A percentile compares a stretch with the other conserved stretches of the same genome.
Conservation (phyloP, 495 filamentous ascomycete species). For the Penicillium psychrofluorescens region DNA sequence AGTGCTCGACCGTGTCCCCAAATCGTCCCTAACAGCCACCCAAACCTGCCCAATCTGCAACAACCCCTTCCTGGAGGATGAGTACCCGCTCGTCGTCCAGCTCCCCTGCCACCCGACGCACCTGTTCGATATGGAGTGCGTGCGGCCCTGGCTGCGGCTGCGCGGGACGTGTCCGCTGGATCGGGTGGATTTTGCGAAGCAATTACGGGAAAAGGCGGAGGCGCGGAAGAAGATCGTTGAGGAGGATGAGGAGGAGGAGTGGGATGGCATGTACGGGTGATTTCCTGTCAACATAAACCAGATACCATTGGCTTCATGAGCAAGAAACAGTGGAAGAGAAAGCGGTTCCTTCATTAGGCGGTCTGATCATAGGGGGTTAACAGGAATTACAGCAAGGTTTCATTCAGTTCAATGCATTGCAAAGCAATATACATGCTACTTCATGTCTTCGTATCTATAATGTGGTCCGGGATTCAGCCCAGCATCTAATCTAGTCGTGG, state of each 20-base stretch:
- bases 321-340: too few relatives aligned
- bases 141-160: conserved; percentile 84
- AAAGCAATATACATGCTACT: too few relatives aligned
- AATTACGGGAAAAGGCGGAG: conserved; percentile 56
- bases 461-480: neutral
- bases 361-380: too few relatives aligned
- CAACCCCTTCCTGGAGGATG: conserved; percentile 70
- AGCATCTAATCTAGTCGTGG: neutral
- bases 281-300: too few relatives aligned
- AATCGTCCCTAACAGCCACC: conserved; percentile 53
- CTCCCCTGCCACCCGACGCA: conserved; percentile 79
- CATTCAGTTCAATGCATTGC: too few relatives aligned
- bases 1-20: conserved; percentile 73
- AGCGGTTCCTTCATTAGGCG: too few relatives aligned
- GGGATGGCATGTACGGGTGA: conserved; percentile 71
- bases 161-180: conserved; percentile 89
- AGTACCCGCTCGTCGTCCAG: conserved; percentile 76
- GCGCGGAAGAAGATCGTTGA: conserved; percentile 46
- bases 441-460: neutral
- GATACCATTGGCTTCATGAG: too few relatives aligned
- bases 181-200: conserved; percentile 68
- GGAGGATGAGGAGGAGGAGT: conserved; percentile 59
- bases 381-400: too few relatives aligned
- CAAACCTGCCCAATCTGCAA: conserved; percentile 84
- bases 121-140: conserved; percentile 87